phyloP scores from a whole-genome alignment of 805 yeast genomes.

The Ogataea kodamae region DNA sequence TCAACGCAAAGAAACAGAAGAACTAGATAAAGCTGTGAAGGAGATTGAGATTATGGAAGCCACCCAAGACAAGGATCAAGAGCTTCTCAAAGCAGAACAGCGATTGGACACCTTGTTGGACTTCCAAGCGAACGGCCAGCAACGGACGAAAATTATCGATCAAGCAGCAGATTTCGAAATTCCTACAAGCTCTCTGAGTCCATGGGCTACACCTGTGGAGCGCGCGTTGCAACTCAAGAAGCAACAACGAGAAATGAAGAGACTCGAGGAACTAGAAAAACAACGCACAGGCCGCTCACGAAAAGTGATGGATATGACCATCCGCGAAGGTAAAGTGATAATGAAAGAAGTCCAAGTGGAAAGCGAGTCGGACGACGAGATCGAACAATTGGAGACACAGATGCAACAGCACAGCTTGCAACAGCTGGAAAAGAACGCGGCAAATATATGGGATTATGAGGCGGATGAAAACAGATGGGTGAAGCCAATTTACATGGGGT shows the following conservation, averaged over 20 bases:
- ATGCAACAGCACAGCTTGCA: conserved; percentile 35
- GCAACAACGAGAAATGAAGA: conserved; percentile 73
- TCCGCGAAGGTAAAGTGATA: conserved; percentile 75
- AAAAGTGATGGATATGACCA: conserved; percentile 70
- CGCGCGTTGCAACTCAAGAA: conserved; percentile 82
- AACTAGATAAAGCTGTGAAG: conserved; percentile 39
- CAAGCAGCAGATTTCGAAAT: conserved; percentile 85
- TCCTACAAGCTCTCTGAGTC: conserved; percentile 45
- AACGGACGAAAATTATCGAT: conserved; percentile 89
- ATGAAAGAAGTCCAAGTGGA: conserved; percentile 46
- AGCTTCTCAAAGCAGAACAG: conserved; percentile 64
- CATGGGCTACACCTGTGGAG: conserved; percentile 87
- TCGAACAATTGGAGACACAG: conserved; percentile 33
- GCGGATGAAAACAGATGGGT: conserved; percentile 53
- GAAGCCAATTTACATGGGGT: conserved; percentile 34
- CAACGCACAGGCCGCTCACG: conserved; percentile 71
- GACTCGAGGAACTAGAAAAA: conserved; percentile 54
- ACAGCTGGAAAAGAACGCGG: conserved; percentile 29
- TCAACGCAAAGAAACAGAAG: conserved; percentile 36
- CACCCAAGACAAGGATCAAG: conserved; percentile 47
- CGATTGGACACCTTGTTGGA: conserved; percentile 68
- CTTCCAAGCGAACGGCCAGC: conserved; percentile 84
- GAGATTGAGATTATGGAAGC: conserved; percentile 44
- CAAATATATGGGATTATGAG: conserved; percentile 57
- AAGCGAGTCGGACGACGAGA: conserved; percentile 34